Conservation (phyloP, 1,139 yeast genomes). For the Scheffersomyces titani region DNA sequence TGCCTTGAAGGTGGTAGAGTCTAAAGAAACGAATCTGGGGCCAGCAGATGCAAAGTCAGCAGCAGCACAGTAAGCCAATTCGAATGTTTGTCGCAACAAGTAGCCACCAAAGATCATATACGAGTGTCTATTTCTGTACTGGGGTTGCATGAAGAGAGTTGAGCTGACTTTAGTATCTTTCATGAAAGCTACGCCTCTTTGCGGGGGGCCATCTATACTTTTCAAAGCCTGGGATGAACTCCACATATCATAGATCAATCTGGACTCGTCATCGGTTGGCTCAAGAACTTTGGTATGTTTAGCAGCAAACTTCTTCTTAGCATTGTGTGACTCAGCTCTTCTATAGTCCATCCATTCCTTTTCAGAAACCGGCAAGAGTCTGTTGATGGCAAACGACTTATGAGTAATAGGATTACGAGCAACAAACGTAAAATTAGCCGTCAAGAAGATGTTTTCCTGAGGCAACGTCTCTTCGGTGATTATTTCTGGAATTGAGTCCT, state of each 20-base stretch:
- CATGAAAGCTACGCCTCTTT: conserved; percentile 61
- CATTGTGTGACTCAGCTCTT: conserved; percentile 87
- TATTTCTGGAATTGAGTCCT: conserved; percentile 45
- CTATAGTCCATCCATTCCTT: conserved; percentile 80
- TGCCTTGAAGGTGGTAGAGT: conserved; percentile 85
- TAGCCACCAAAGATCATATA: conserved; percentile 96
- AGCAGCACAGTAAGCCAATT: conserved; percentile 88
- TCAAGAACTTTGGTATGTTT: conserved; percentile 60
- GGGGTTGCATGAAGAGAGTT: conserved; percentile 92
- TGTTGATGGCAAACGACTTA: conserved; percentile 81
- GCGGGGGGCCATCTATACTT: conserved; percentile 26
- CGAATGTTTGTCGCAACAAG: conserved; percentile 86
- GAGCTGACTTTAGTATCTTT: conserved; percentile 68
- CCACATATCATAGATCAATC: conserved; percentile 79
- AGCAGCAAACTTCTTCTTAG: conserved; percentile 78
- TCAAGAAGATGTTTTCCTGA: conserved; percentile 56
- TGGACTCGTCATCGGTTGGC: conserved; percentile 74
- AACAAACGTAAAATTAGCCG: conserved; percentile 92
- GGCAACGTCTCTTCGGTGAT: conserved; percentile 51
- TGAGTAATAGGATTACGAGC: conserved; percentile 92
- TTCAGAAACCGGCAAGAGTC: conserved; percentile 71
- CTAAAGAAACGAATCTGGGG: conserved; percentile 87
- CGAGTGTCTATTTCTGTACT: conserved; percentile 89
- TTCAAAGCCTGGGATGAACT: conserved; percentile 51
- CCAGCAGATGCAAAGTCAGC: conserved; percentile 83